Percentiles rank a stretch among this genome's conserved stretches.
Evolutionary conservation across 1,284 basidiomycete genomes (phyloP).

Genomic region (Rhizoctonia solani): DNA sequence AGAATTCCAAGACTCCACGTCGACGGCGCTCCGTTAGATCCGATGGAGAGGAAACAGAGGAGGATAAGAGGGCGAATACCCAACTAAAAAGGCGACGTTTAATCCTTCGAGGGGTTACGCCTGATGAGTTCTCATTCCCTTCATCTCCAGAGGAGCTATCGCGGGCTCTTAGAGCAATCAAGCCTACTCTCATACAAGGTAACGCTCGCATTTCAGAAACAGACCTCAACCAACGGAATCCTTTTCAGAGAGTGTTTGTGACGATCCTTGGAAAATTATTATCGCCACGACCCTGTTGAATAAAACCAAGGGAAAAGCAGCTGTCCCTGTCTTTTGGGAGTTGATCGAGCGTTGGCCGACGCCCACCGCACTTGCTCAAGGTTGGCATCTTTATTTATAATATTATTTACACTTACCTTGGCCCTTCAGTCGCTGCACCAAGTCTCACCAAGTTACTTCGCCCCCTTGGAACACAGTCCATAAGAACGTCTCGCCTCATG

Average conservation of each 20-base stretch:
- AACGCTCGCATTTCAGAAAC: background rate
- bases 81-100: constrained; percentile 4
- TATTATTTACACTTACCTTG: background rate
- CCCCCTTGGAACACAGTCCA: constrained; percentile 58
- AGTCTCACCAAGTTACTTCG: constrained; percentile 53
- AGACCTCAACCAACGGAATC: background rate
- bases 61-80: background rate
- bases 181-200: constrained; percentile 24
- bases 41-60: background rate
- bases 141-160: constrained; percentile 7
- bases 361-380: constrained; percentile 55
- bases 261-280: constrained; percentile 60
- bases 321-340: constrained; percentile 60
- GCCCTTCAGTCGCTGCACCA: constrained; percentile 12
- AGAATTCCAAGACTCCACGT: background rate
- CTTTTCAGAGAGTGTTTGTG: constrained; percentile 51
- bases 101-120: background rate
- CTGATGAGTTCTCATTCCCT: background rate
- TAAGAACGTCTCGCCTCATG: constrained; percentile 57
- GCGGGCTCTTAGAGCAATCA: background rate
- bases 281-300: constrained; percentile 60
- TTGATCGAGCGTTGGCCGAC: constrained; percentile 59
- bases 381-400: constrained; percentile 43
- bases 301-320: constrained; percentile 57
- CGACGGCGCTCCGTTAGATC: background rate